Evolutionary conservation across 768 basidiomycete species (phyloP).

Genomic region (Terana coerulea): DNA sequence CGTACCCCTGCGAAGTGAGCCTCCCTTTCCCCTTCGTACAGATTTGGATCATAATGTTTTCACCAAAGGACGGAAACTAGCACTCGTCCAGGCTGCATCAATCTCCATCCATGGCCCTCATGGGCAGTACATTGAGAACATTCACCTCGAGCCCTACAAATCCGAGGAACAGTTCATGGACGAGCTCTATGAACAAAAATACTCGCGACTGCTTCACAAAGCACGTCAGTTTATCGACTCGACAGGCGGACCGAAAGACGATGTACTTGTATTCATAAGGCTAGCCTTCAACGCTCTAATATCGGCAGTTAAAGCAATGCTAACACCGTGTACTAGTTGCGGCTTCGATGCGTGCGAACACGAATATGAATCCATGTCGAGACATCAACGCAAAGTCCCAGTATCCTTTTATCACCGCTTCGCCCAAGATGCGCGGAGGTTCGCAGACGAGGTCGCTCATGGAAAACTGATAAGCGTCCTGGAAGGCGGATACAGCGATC

Average conservation of each 20-base stretch:
- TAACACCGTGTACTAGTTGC: conserved; percentile 60
- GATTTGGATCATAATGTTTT: too few species aligned
- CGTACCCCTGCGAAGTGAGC: conserved; percentile 92
- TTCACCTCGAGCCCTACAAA: conserved; percentile 74
- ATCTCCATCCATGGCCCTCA: conserved; percentile 74
- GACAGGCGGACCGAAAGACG: conserved; percentile 51
- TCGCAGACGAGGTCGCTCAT: conserved; percentile 61
- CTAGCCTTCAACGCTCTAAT: conserved; percentile 24
- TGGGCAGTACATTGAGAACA: conserved; percentile 84
- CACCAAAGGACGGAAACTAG: conserved; percentile 71
- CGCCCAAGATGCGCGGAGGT: conserved; percentile 59
- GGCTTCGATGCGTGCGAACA: conserved; percentile 96
- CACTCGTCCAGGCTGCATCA: conserved; percentile 83
- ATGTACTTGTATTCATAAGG: conserved; percentile 88
- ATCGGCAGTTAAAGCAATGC: too few species aligned
- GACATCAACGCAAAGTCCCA: conserved; percentile 88
- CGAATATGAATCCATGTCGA: conserved; percentile 86
- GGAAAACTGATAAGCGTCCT: conserved; percentile 84
- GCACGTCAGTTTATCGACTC: conserved; percentile 68
- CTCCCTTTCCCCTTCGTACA: too few species aligned
- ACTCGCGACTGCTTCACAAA: conserved; percentile 55
- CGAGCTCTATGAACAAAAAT: conserved; percentile 63
- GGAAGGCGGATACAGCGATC: conserved; percentile 94
- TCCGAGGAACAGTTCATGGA: conserved; percentile 75
- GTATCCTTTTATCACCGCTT: conserved; percentile 83